Percentiles rank a stretch among this genome's conserved stretches.
These are phyloP conservation scores for Simmondsia chinensis DNA, from an alignment of 148 eudicot species.

Conservation along the genomic window DNA sequence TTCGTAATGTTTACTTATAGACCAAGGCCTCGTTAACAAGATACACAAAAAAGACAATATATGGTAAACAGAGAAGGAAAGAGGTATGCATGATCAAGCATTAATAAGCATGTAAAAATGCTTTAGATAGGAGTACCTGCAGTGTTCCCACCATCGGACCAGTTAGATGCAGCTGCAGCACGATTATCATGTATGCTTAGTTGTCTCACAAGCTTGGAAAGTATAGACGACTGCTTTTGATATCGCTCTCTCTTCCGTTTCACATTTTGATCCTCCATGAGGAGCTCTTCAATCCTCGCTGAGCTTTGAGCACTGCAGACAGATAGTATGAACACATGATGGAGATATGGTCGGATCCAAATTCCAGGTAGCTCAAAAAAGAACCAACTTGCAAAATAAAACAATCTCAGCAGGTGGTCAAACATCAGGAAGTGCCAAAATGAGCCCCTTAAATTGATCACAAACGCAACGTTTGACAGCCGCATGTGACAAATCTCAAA, in stretches of 20 bases:
- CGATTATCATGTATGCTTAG: slow-evolving; percentile 88
- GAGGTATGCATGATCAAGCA: not conserved
- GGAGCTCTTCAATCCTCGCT: slow-evolving; percentile 79
- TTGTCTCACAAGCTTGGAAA: slow-evolving; percentile 81
- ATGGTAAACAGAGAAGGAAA: not conserved
- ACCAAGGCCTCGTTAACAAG: too few relatives aligned
- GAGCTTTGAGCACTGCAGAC: slow-evolving; percentile 63
- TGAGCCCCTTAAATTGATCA: too few relatives aligned
- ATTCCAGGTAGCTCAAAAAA: too few relatives aligned
- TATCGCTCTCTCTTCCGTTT: slow-evolving; percentile 72
- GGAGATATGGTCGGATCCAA: too few relatives aligned
- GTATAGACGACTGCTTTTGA: slow-evolving; percentile 81
- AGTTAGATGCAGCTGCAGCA: slow-evolving; percentile 68
- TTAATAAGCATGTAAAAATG: too few relatives aligned
- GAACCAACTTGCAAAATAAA: too few relatives aligned
- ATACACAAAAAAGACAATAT: too few relatives aligned
- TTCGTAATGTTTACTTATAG: too few relatives aligned
- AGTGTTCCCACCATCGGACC: slow-evolving; percentile 38
- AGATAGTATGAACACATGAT: not conserved
- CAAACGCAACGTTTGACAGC: too few relatives aligned
- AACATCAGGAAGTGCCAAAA: too few relatives aligned
- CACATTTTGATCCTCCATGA: slow-evolving; percentile 87
- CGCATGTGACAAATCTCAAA: too few relatives aligned
- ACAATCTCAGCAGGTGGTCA: too few relatives aligned
- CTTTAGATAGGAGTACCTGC: slow-evolving; percentile 24